Evolutionary conservation across 768 basidiomycete genomes (phyloP).

Genomic region (Rhizopogon rudus): DNA sequence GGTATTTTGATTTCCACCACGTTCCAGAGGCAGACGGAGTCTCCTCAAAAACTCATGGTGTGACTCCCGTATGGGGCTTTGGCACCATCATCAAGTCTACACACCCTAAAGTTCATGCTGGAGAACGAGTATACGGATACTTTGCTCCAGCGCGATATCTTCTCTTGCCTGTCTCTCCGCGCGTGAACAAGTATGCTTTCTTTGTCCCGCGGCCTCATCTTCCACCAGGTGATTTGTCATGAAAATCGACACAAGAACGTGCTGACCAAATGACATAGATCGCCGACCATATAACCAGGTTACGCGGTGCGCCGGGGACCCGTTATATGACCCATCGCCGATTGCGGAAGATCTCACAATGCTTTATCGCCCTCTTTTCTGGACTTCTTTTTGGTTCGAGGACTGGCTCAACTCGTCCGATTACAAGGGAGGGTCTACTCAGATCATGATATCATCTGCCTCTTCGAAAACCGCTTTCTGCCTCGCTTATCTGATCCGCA

Average conservation of each 20-base stretch:
- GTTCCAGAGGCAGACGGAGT: constrained; percentile 36
- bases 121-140: constrained; percentile 61
- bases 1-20: constrained; percentile 66
- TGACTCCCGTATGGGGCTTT: constrained; percentile 73
- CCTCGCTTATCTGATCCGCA: constrained; percentile 53
- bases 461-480: constrained; percentile 73
- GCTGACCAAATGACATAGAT: constrained; percentile 32
- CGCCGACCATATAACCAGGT: constrained; percentile 67
- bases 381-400: constrained; percentile 74
- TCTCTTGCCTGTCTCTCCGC: constrained; percentile 45
- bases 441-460: constrained; percentile 60
- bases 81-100: constrained; percentile 50
- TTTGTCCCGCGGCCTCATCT: constrained; percentile 58
- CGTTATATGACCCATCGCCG: constrained; percentile 45
- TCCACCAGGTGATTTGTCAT: constrained; percentile 40
- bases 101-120: constrained; percentile 41
- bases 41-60: constrained; percentile 48
- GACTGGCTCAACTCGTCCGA: constrained; percentile 54
- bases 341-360: constrained; percentile 57
- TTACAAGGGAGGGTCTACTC: constrained; percentile 44
- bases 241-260: not conserved
- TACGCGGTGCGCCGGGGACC: constrained; percentile 51
- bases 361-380: constrained; percentile 70
- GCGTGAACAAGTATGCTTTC: constrained; percentile 50
- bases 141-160: constrained; percentile 57